Base-by-base conservation (phyloP, 2,329 filamentous ascomycete species). In the Neofusicoccum laricinum region DNA sequence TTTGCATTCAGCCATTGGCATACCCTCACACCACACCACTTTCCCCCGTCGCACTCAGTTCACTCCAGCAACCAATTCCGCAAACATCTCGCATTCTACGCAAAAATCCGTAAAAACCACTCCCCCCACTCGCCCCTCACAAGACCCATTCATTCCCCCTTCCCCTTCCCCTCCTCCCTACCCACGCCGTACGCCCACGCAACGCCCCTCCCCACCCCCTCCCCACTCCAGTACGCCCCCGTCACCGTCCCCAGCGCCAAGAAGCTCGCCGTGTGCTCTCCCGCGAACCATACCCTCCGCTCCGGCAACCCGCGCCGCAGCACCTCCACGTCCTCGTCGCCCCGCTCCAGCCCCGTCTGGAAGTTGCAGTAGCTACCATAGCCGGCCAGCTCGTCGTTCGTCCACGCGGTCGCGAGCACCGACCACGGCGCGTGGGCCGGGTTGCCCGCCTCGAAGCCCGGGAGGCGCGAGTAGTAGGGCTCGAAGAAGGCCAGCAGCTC, bases 191-290 rank as follows among this genome's bases (percentile, higher is more conserved):
- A 89, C 7, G 77, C 80, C 70, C 83, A 80, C 0, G 81, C 79
- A 65, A 93, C 85, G 72, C 88, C 85, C 74, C 81, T 84, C 1
- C 85, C 93, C 38, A 93, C 90, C 19, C 84, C 85, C 79, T 96
- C 92, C 1, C 93, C 93, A 74, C 90, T 92, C 92, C 92, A 96
- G 75, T 92, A 97, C 11, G 94, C 94, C 0, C 94, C 94, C 0
- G 92, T 96, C 12, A 89, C 90, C 4, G 93, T 97, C 0, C 93
- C 94, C 66, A 97, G 76, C 11, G 91, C 93, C 32, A 96, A 88
- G 79, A 97, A 96, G 4, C 93, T 93, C 63, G 92, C 89, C 21
- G 92, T 96, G 78, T 97, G 93, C 78, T 97, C 93, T 0, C 93
- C 93, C 0, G 93, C 93, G 68, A 97, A 82, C 93, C 93, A 97